Evolutionary conservation across 75 land plant genomes (phyloP).

Genomic region (Picea sitchensis): DNA sequence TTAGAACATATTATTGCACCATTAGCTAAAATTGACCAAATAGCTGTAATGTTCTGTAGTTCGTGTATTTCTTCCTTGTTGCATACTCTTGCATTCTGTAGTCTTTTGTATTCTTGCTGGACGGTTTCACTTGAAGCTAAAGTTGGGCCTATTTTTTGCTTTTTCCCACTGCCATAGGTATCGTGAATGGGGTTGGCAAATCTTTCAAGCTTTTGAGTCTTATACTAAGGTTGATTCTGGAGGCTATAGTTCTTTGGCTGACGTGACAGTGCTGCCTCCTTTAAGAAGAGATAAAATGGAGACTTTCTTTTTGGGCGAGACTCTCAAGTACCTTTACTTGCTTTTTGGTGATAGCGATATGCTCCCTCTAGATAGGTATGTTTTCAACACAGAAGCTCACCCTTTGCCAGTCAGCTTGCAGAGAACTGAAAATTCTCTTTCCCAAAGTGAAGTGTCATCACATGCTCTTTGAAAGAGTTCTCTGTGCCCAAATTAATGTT

Average conservation of each 20-base stretch:
- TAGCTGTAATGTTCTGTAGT: not conserved
- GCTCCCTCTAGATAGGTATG: slow-evolving; percentile 79
- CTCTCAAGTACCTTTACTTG: slow-evolving; percentile 87
- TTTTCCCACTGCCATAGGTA: slow-evolving; percentile 48
- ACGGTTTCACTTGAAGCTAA: not conserved
- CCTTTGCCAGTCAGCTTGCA: slow-evolving; percentile 64
- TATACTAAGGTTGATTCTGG: slow-evolving; percentile 82
- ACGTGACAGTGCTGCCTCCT: slow-evolving; percentile 81
- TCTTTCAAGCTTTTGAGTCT: slow-evolving; percentile 92
- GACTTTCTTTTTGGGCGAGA: slow-evolving; percentile 96
- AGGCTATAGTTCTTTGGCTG: slow-evolving; percentile 84
- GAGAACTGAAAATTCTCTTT: not conserved
- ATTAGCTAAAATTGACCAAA: not conserved
- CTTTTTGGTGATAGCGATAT: slow-evolving; percentile 69
- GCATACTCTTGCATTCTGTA: not conserved
- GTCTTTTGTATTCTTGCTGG: not conserved
- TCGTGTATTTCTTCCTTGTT: not conserved
- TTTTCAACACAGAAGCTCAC: slow-evolving; percentile 96
- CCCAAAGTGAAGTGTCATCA: no score
- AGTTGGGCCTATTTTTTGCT: not conserved
- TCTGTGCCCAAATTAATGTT: no score
- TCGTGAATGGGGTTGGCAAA: slow-evolving; percentile 98
- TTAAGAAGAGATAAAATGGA: slow-evolving; percentile 93
- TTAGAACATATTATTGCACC: not conserved
- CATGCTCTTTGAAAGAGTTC: no score